Base-by-base conservation (phyloP, 208 protist genomes). In the Acanthamoeba lenticulata region DNA sequence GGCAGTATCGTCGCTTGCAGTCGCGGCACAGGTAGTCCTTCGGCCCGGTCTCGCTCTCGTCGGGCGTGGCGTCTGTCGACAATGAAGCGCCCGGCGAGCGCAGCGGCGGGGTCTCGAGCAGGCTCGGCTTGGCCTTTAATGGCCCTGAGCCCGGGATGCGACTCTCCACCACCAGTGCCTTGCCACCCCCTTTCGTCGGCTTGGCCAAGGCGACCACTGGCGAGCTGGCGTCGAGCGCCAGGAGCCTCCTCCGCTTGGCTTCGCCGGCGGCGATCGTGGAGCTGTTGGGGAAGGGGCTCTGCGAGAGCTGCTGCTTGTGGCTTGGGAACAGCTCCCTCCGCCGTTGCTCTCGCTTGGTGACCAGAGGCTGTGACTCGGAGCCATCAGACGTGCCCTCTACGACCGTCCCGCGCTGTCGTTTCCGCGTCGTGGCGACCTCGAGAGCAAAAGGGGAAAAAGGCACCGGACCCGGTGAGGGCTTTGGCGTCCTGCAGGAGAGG, bases 21-120 rank as follows among this genome's bases (percentile, higher is more conserved):
- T 90, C 83, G 34, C 83, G n/a, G 57, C 83, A 90, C 11, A 21
- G 6, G 52, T 90, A 90, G 32, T 90, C 83, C 57, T 90, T 90
- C 4, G 47, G 47, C 13, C 47, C 57, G 24, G 74, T 85, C 7
- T 29, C 72, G 21, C 21, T 42, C 42, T 40, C 42, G 13, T 55
- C 44, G n/a, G 74, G 44, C 32, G 74, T 85, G 32, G 44, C 36
- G 74, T 55, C 45, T 3, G 74, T 27, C 74, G 74, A 85, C 2
- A 29, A 17, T 13, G 72, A 49, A 3, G 72, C 13, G 15, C 38
- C 40, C 17, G 74, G 24, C 36, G 69, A 29, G 17, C 69, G 32
- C 7, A 57, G 74, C 27, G 74, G 42, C 6, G 38, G 29, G 44
- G 74, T 57, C 11, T 85, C 44, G n/a, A 83, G 72, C 40, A 49